These are phyloP conservation scores for Claviceps digitariae DNA, from an alignment of 2,329 filamentous ascomycete species.

Conservation along the genomic window DNA sequence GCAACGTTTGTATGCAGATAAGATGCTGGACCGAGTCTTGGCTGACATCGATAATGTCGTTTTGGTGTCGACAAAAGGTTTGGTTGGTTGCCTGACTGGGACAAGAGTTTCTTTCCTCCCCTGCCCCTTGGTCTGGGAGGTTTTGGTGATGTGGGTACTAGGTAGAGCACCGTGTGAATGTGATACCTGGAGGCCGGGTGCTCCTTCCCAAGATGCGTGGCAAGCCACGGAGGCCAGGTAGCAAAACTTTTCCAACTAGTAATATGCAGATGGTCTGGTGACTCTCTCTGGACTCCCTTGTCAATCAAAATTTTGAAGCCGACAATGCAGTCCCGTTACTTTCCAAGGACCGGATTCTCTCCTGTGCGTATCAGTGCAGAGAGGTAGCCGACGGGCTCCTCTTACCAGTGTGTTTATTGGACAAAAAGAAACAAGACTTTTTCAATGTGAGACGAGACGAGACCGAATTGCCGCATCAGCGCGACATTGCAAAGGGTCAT, in stretches of 20 bases:
- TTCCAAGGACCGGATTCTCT: neutral
- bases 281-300: neutral
- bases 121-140: neutral
- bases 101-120: neutral
- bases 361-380: neutral
- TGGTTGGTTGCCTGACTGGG: too few relatives aligned
- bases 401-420: neutral
- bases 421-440: neutral
- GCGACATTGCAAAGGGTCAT: neutral
- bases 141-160: neutral
- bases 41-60: neutral
- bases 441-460: neutral
- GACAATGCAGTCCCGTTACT: neutral
- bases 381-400: too few relatives aligned
- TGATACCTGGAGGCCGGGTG: neutral
- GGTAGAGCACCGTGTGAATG: neutral
- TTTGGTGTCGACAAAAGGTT: neutral
- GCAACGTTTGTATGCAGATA: neutral
- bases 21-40: neutral
- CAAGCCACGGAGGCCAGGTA: neutral
- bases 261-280: neutral
- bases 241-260: neutral
- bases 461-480: slow-evolving; percentile 2
- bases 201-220: neutral
- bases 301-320: neutral